Base-by-base conservation (phyloP, 1,284 basidiomycete species). In the Coniferiporia sulphurascens region DNA sequence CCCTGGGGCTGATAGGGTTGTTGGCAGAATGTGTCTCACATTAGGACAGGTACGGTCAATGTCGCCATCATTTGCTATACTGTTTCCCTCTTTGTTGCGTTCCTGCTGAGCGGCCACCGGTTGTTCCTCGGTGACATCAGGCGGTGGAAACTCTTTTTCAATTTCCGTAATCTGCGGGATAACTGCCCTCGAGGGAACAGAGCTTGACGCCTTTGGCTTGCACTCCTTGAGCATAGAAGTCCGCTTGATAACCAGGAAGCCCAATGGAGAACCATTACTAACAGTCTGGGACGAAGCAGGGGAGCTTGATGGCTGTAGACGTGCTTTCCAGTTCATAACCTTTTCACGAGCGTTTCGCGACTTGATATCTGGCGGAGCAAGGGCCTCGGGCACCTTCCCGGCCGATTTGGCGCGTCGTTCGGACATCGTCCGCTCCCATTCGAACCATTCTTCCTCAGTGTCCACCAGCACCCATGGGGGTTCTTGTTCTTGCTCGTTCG, bases 361-460 rank as follows among this genome's bases (percentile, higher is more conserved):
- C 49, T 53, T 35, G 50, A 17, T 52, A 17, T 55, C 34, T 44
- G 60, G 45, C 36, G 48, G 46, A 2, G 15, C 17, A 6, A 36
- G 21, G n/a, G 9, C 45, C 43, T 38, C 46, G 22, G 41, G 54
- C 10, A 59, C 53, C 57, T 62, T 62, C 45, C 57, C 56, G 35
- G 48, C 61, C 49, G 51, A 48, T 36, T 48, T 49, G n/a, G 21
- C 38, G 22, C 63, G 56, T 35, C 38, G 49, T 34, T 57, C 55
- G 21, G 46, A 58, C 51, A 52, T 52, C 55, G 38, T 58, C 35
- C 48, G 52, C 55, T 65, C 63, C 65, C 64, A 66, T 27, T 58
- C 46, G 46, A 65, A 62, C 65, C 65, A 66, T 41, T 66, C 65
- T 21, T 61, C 63, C 52, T 66, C 65, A 5, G 65, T 64, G 13